Evolutionary conservation across 805 yeast species (phyloP).

Genomic region (Metschnikowia cerradonensis): DNA sequence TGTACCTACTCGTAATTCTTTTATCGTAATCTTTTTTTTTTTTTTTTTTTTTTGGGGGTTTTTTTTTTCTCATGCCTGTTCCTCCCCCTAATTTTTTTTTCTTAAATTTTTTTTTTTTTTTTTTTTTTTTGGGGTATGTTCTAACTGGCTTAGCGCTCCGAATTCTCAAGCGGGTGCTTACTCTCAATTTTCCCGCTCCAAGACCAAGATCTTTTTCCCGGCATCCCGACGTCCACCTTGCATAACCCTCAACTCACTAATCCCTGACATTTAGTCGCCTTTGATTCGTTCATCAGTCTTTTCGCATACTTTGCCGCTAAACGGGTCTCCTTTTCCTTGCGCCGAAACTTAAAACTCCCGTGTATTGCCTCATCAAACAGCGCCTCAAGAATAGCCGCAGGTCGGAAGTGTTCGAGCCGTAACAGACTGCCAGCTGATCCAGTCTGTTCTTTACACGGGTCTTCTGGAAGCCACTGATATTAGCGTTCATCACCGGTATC

Average conservation of each 20-base stretch:
- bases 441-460: not conserved
- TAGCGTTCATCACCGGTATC: not conserved
- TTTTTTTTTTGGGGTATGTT: not conserved
- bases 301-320: not conserved
- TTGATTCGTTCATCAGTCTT: not conserved
- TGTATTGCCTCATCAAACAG: not conserved
- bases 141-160: not conserved
- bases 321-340: not conserved
- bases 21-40: slow-evolving; percentile 3
- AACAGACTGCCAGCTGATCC: not conserved
- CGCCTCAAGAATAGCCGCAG: not conserved
- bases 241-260: not conserved
- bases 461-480: not conserved
- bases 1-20: slow-evolving; percentile 2
- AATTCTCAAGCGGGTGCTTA: not conserved
- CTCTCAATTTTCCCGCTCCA: not conserved
- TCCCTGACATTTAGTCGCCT: not conserved
- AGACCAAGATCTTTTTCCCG: not conserved
- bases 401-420: not conserved
- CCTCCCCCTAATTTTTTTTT: no score
- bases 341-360: not conserved
- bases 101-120: not conserved
- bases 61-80: no score
- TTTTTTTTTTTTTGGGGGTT: slow-evolving; percentile 2
- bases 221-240: not conserved